Evolutionary conservation across 1,284 basidiomycete species (phyloP).

Genomic region (Bjerkandera adusta): DNA sequence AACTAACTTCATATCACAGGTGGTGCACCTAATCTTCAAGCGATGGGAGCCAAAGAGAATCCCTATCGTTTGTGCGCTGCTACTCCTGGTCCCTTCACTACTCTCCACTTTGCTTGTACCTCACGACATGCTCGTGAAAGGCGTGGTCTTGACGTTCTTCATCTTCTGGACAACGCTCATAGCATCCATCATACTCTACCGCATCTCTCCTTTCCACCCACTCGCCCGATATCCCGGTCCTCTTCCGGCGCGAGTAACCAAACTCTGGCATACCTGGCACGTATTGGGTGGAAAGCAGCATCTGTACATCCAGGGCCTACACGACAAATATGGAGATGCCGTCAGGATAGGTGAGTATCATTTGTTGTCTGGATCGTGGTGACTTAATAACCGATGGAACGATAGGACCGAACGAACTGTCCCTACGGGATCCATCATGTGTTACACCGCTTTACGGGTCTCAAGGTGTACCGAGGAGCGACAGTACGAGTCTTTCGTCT

Average conservation of each 20-base stretch:
- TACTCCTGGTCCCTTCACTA: conserved; percentile 2
- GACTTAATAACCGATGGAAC: background rate
- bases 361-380: background rate
- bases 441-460: conserved; percentile 20
- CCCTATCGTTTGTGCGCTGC: background rate
- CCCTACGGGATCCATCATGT: conserved; percentile 20
- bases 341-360: conserved; percentile 27
- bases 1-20: background rate
- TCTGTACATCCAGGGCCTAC: conserved; percentile 22
- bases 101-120: conserved; percentile 7
- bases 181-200: conserved; percentile 23
- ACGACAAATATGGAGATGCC: conserved; percentile 28
- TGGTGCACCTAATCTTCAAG: conserved; percentile 14
- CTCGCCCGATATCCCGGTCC: conserved; percentile 31
- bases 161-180: conserved; percentile 16
- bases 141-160: conserved; percentile 1
- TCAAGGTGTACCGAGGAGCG: conserved; percentile 14
- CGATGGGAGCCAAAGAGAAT: conserved; percentile 12
- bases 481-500: conserved; percentile 2
- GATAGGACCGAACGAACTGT: conserved; percentile 29
- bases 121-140: background rate
- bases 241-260: conserved; percentile 21
- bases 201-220: conserved; percentile 31
- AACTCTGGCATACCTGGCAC: conserved; percentile 23
- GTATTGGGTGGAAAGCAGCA: conserved; percentile 24